A percentile compares a stretch with the other conserved stretches of the same genome.
phyloP scores from a whole-genome alignment of 257 asterid genomes.

The Salvia hispanica region DNA sequence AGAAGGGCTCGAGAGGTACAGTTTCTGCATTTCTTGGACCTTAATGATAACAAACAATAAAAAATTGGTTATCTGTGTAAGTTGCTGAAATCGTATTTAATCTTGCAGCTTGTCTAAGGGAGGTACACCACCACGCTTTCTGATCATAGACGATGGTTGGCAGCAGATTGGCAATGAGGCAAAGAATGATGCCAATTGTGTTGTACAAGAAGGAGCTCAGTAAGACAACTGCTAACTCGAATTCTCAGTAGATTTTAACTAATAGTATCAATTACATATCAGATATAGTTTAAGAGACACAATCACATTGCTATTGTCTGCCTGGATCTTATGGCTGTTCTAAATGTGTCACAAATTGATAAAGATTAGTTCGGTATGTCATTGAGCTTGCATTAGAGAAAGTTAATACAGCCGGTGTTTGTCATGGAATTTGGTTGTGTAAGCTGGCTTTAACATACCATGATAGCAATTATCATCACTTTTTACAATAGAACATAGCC shows the following conservation, averaged over 20 bases:
- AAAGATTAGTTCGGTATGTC: neutral
- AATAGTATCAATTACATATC: neutral
- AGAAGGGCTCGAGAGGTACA: conserved; percentile 80
- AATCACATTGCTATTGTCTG: neutral
- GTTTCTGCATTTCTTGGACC: neutral
- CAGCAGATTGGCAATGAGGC: conserved; percentile 83
- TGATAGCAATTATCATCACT: neutral
- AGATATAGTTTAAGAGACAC: neutral
- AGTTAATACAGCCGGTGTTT: neutral
- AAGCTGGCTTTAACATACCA: neutral
- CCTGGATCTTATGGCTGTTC: neutral
- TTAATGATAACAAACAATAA: neutral
- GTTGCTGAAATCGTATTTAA: conserved; percentile 3
- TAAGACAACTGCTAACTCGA: conserved; percentile 30
- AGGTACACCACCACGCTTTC: conserved; percentile 88
- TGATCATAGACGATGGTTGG: conserved; percentile 98
- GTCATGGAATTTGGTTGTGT: neutral
- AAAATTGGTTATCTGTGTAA: neutral
- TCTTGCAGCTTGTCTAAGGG: conserved; percentile 81
- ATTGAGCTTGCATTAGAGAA: conserved; percentile 1
- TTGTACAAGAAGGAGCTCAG: conserved; percentile 96
- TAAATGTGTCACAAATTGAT: neutral
- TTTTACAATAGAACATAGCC: neutral
- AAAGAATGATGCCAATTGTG: conserved; percentile 57
- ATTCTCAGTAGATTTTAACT: neutral